Base-by-base conservation (phyloP, 2,329 filamentous ascomycete genomes). In the Lasiodiplodia sp. region DNA sequence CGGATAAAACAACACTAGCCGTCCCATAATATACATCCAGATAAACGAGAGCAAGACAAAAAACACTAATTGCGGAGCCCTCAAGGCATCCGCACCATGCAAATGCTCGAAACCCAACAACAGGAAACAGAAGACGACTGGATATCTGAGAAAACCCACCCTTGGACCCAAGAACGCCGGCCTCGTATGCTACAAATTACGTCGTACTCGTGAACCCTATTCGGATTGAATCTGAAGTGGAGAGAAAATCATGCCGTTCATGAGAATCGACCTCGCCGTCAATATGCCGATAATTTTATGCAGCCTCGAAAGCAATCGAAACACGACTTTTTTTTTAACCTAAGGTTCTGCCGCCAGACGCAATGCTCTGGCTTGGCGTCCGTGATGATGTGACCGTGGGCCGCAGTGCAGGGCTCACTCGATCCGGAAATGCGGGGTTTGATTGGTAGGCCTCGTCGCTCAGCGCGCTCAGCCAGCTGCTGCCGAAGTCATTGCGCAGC, bases 381-480 rank as follows among this genome's bases (percentile, higher is more conserved):
- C 78, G 74, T 23, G 68, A 56, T 31, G 64, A 64, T 18, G 76
- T 73, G 57, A 77, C 58, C 25, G 71, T 73, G 21, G 78, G 78
- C 68, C 73, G 72, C 28, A 79, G 75, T 52, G 73, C 72, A 49
- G 78, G 77, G 62, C 69, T 74, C 49, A 65, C 58, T 23, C 49
- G 57, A 31, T 68, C 67, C 38, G 55, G 57, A 12, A 56, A 68
- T n/a, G 55, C 47, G 31, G 66, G 47, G 21, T 47, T 67, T 28
- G 70, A 49, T 47, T 64, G 63, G 25, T 75, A 87, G 40, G 80
- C 85, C 78, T 96, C 92, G 74, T 97, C 94, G 70, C 92, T 91
- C 63, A 98, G 84, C 16, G 92, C 93, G 71, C 90, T 94, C 49
- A 99, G 86, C 86, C 97, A 99, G 47, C 90, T 92, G 73, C 90